Evolutionary conservation across 2,329 filamentous ascomycete species (phyloP).

Genomic region (Colletotrichum sp.): DNA sequence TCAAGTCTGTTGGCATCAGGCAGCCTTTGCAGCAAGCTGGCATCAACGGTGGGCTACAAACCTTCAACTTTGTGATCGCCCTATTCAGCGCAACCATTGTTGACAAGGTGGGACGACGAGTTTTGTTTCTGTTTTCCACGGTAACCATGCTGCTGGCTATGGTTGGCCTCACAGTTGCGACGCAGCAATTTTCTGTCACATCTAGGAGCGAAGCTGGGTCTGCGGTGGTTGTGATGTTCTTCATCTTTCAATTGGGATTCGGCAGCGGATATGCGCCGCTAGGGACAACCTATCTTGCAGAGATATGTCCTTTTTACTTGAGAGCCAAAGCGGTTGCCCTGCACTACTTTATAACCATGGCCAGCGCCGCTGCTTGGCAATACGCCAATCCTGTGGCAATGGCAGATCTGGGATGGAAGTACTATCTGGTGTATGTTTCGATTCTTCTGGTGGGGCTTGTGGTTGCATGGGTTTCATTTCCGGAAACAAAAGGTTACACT

Average conservation of each 20-base stretch:
- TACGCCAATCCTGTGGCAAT: conserved; percentile 58
- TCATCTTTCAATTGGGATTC: conserved; percentile 48
- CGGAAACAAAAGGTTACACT: conserved; percentile 52
- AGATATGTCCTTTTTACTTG: conserved; percentile 57
- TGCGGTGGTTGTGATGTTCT: conserved; percentile 36
- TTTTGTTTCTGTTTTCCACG: neutral
- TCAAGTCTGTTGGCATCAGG: neutral
- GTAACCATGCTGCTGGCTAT: neutral
- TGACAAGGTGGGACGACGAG: neutral
- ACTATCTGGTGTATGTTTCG: conserved; percentile 62
- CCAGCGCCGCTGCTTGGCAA: conserved; percentile 30
- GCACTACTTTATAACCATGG: conserved; percentile 30
- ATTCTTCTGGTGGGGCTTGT: conserved; percentile 52
- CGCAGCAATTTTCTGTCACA: neutral
- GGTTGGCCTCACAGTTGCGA: neutral
- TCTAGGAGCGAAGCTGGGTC: conserved; percentile 20
- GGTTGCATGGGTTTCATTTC: conserved; percentile 45
- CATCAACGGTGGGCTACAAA: conserved; percentile 12
- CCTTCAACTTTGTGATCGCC: neutral
- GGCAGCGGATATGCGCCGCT: conserved; percentile 60
- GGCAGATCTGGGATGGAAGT: conserved; percentile 53
- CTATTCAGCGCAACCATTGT: neutral
- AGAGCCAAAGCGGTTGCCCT: conserved; percentile 53
- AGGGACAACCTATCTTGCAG: conserved; percentile 54
- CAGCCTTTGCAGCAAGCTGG: neutral